Percentiles rank a stretch among this genome's conserved stretches.
phyloP scores from a whole-genome alignment of 2,329 filamentous ascomycete genomes.

The Epichloe coenophiala region DNA sequence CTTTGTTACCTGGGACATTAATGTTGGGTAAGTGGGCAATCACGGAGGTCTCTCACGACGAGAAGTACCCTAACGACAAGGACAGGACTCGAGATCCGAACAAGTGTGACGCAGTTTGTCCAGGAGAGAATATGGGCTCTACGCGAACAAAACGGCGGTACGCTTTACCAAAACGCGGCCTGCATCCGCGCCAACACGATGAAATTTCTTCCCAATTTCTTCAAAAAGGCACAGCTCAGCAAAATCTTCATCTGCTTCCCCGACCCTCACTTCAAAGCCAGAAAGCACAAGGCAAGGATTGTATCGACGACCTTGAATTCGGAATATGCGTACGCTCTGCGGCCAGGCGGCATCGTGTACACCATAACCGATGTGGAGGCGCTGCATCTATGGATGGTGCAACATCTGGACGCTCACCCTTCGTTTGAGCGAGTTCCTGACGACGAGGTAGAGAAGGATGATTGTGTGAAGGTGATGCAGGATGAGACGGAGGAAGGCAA shows the following conservation, averaged over 20 bases:
- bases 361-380: slow-evolving; percentile 97
- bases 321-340: slow-evolving; percentile 82
- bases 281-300: slow-evolving; percentile 95
- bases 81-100: slow-evolving; percentile 80
- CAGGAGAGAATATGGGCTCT: slow-evolving; percentile 76
- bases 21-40: slow-evolving; percentile 53
- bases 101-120: slow-evolving; percentile 81
- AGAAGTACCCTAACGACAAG: not conserved
- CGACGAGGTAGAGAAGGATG: slow-evolving; percentile 53
- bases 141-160: slow-evolving; percentile 46
- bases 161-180: slow-evolving; percentile 69
- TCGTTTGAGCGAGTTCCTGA: slow-evolving; percentile 64
- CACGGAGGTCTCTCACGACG: not conserved
- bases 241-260: slow-evolving; percentile 98
- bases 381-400: slow-evolving; percentile 84
- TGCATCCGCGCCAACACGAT: slow-evolving; percentile 90
- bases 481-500: slow-evolving; percentile 92
- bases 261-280: slow-evolving; percentile 92
- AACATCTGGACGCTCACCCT: slow-evolving; percentile 65
- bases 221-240: slow-evolving; percentile 62
- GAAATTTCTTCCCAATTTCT: slow-evolving; percentile 99
- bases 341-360: slow-evolving; percentile 76
- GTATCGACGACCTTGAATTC: slow-evolving; percentile 78
- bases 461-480: slow-evolving; percentile 61
- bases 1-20: slow-evolving; percentile 66